Evolutionary conservation across 208 protist genomes (phyloP).

Genomic region (Acanthamoeba castellanii): DNA sequence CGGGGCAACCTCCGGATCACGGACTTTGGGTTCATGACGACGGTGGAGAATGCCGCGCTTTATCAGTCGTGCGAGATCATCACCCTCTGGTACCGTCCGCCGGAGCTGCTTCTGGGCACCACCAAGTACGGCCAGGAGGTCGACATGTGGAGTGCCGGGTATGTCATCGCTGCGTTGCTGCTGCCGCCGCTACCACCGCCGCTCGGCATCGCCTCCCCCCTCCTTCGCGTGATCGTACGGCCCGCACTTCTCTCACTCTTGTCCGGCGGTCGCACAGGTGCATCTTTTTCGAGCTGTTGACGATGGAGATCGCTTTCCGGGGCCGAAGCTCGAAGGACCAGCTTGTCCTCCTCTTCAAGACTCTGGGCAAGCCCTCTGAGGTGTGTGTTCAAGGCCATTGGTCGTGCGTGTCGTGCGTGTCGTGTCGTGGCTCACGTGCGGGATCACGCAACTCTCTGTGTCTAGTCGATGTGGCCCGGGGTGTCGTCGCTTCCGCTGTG

Average conservation of each 20-base stretch:
- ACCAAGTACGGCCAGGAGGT: conserved; percentile 85
- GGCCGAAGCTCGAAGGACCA: conserved; percentile 84
- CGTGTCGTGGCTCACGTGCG: not conserved
- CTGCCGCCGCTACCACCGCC: not conserved
- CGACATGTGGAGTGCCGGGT: conserved; percentile 92
- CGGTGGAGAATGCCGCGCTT: conserved; percentile 71
- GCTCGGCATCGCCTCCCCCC: no score
- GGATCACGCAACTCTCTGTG: no score
- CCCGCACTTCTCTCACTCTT: not conserved
- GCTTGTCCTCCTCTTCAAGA: conserved; percentile 86
- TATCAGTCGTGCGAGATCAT: conserved; percentile 88
- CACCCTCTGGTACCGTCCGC: conserved; percentile 93
- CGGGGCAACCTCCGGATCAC: conserved; percentile 90
- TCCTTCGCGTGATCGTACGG: not conserved
- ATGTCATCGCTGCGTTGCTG: conserved; percentile 69
- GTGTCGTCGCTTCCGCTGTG: not conserved
- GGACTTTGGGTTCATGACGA: conserved; percentile 89
- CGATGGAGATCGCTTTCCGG: conserved; percentile 78
- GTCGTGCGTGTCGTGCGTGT: not conserved
- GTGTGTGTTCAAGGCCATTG: not conserved
- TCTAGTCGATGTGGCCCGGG: not conserved
- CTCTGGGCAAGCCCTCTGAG: conserved; percentile 85
- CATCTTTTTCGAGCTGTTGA: conserved; percentile 79
- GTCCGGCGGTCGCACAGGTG: not conserved
- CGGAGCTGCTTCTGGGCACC: conserved; percentile 90